Evolutionary conservation across 352 stramenopile species (phyloP).

Genomic region (Phytophthora chlamydospora): DNA sequence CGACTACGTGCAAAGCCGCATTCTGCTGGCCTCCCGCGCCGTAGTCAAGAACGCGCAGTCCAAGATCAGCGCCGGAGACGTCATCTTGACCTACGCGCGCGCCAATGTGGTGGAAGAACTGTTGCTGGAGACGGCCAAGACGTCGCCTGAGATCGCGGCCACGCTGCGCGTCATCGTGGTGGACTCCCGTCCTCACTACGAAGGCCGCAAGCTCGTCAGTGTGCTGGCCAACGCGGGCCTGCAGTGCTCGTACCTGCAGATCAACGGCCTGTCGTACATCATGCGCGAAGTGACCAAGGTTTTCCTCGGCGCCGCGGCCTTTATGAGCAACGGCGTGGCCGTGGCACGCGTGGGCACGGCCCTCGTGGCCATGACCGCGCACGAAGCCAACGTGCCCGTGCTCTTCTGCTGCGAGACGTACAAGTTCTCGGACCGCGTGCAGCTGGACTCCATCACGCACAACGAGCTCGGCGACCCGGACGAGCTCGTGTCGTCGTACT

Average conservation of each 20-base stretch:
- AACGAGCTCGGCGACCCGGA: conserved; percentile 98
- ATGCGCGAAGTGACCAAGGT: conserved; percentile 97
- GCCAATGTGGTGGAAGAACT: conserved; percentile 93
- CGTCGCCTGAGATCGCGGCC: conserved; percentile 31
- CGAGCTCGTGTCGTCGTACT: conserved; percentile 75
- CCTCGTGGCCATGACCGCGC: conserved; percentile 92
- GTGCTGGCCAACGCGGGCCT: conserved; percentile 75
- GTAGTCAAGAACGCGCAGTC: conserved; percentile 88
- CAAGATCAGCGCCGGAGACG: conserved; percentile 93
- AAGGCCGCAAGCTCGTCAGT: conserved; percentile 84
- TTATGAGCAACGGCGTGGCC: conserved; percentile 96
- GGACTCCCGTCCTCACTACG: conserved; percentile 89
- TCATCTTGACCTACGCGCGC: conserved; percentile 95
- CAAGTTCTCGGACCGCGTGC: conserved; percentile 96
- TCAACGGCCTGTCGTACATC: conserved; percentile 96
- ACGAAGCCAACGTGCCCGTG: conserved; percentile 93
- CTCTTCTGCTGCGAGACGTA: conserved; percentile 99
- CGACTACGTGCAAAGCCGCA: conserved; percentile 93
- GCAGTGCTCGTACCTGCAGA: conserved; percentile 92
- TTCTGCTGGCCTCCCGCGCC: conserved; percentile 91
- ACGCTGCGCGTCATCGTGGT: conserved; percentile 94
- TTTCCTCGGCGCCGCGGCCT: conserved; percentile 92
- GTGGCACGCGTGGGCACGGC: conserved; percentile 92
- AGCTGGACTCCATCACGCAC: conserved; percentile 97
- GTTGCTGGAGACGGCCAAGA: conserved; percentile 62